A percentile compares a stretch with the other conserved stretches of the same genome.
phyloP scores from a whole-genome alignment of 148 eudicot species.

The Diospyros kaki region DNA sequence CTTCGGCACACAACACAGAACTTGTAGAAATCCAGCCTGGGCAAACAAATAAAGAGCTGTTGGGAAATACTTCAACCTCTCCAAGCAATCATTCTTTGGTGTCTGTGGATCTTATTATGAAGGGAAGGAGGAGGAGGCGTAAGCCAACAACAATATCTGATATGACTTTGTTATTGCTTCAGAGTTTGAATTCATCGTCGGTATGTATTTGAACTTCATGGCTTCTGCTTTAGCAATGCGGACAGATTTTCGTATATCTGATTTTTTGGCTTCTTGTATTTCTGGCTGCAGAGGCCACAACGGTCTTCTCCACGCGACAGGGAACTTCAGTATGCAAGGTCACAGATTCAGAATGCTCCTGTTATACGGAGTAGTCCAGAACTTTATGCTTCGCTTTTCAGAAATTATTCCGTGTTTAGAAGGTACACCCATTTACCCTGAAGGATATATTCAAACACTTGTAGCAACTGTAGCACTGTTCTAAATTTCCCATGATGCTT shows the following conservation, averaged over 20 bases:
- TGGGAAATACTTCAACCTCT: conserved; percentile 9
- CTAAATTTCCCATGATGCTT: not conserved
- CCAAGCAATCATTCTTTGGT: conserved; percentile 20
- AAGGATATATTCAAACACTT: not conserved
- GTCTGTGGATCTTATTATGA: conserved; percentile 26
- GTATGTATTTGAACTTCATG: conserved; percentile 27
- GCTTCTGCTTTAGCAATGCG: not conserved
- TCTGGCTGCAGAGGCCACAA: conserved; percentile 34
- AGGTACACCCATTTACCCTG: conserved; percentile 33
- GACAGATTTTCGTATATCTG: not conserved
- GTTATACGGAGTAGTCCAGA: conserved; percentile 24
- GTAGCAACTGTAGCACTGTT: no score
- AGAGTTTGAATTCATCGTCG: conserved; percentile 22
- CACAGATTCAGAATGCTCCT: conserved; percentile 54
- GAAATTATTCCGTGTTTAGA: conserved; percentile 60
- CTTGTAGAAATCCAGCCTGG: conserved; percentile 3
- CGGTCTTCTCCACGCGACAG: conserved; percentile 44
- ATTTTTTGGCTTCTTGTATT: conserved; percentile 7
- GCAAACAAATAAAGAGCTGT: conserved; percentile 1
- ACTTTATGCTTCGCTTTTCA: conserved; percentile 54
- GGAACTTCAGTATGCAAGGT: conserved; percentile 52
- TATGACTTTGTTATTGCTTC: conserved; percentile 47
- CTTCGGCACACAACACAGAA: not conserved
- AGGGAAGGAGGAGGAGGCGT: conserved; percentile 21
- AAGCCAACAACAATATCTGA: conserved; percentile 40